phyloP scores from a whole-genome alignment of 1,284 basidiomycete genomes.

The Fomitopsis palustris region DNA sequence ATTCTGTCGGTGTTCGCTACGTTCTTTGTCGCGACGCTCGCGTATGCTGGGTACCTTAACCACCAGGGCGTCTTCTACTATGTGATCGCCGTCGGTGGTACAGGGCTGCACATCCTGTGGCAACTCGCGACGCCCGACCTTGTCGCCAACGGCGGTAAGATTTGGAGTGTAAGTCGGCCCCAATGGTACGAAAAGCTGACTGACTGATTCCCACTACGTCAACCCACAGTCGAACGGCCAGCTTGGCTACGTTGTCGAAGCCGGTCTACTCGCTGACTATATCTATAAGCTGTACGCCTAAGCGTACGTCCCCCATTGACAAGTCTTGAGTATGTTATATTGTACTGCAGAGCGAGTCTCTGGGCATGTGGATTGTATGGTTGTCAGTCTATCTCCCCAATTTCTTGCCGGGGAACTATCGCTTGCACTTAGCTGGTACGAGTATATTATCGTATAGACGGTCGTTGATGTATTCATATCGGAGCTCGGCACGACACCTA shows the following conservation, averaged over 20 bases:
- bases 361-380: background rate
- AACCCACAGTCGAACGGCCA: constrained; percentile 5
- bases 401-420: background rate
- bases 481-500: background rate
- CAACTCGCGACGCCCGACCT: constrained; percentile 31
- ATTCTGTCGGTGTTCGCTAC: constrained; percentile 43
- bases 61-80: constrained; percentile 38
- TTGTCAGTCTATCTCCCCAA: background rate
- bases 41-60: constrained; percentile 32
- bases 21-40: constrained; percentile 36
- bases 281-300: background rate
- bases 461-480: background rate
- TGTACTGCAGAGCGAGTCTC: background rate
- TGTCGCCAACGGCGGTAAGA: constrained; percentile 1
- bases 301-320: background rate
- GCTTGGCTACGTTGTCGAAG: constrained; percentile 9
- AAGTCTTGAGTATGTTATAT: background rate
- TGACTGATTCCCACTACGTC: background rate
- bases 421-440: background rate
- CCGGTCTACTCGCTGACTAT: constrained; percentile 7
- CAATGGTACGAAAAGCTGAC: background rate
- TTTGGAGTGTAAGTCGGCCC: constrained; percentile 6
- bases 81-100: constrained; percentile 36
- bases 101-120: constrained; percentile 41
- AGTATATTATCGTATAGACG: background rate